Base-by-base conservation (phyloP, 768 basidiomycete genomes). In the Leccinum uliginosum region DNA sequence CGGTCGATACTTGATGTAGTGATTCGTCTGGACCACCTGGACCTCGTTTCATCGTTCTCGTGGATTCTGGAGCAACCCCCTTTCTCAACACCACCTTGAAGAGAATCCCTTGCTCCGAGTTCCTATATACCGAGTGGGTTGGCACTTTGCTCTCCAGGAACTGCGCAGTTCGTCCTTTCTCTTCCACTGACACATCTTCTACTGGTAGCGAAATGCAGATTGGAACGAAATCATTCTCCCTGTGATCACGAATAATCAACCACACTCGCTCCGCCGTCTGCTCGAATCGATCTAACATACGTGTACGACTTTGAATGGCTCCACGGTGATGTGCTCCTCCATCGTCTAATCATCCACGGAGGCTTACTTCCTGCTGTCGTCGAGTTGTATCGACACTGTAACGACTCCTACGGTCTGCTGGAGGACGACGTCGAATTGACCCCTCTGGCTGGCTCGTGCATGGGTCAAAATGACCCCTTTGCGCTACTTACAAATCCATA, bases 381-480 rank as follows among this genome's bases (percentile, higher is more conserved):
- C 14, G 92, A 93, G 71, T 89, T 89, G 6, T 94, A 91, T 66
- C 92, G 92, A 5, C 71, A 75, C 24, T 78, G 79, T 26, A 80
- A 91, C 58, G 74, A 93, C 62, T 81, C 83, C 2, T 93, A 92
- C 66, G 91, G 87, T 7, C 67, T 94, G 19, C 73, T 94, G 19
- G 92, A 93, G 70, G 92, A 94, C 65, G 92, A 94, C 65, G 78
- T 92, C 10, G 93, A 95, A 66, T 70, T 93, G 8, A 92, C 89
- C 9, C 87, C 91, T 1, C 67, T 92, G 27, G 10, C 29, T 29
- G 29, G 91, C 89, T 69, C 93, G 89, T 66, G 89, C 87, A 6
- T 94, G 91, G 89, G 65, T 83, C 56, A 93, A 94, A 69, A 85
- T 92, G 80, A 68, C 80, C n/a, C 68, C 93, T 55, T 75, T 93